Base-by-base conservation (phyloP, 768 basidiomycete species). In the Boletales sp. region DNA sequence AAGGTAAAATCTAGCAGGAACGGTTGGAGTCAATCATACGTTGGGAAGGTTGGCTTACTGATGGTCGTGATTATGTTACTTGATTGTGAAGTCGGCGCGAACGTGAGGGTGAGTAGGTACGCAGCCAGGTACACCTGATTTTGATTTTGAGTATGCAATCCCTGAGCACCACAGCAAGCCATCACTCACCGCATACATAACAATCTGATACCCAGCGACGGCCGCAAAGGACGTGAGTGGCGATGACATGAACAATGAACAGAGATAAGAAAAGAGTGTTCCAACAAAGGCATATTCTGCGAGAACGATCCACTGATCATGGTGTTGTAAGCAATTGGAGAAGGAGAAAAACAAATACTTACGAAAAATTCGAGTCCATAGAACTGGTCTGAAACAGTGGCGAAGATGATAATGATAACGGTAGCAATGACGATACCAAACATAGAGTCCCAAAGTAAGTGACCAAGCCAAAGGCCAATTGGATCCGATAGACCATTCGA, bases 401-500 rank as follows among this genome's bases (percentile, higher is more conserved):
- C 79, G 56, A 84, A 87, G 8, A 89, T 58, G 38, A 87, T 77
- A 15, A 77, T 72, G 40, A 88, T 79, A 44, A 87, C 68, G 2
- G 84, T 84, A 1, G 87, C 75, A 18, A 80, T 62, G n/a, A 84
- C 65, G 14, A 84, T 56, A 4, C 79, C 75, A 51, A 79, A 76
- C 10, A 86, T 74, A 8, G 79, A 74, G 58, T 91, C 89, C 65
- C 86, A 88, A 60, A 86, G 69, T 14, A 90, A 73, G 66, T 91
- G 89, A 3, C 89, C 89, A 4, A 91, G 70, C 86, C 87, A 89
- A 39, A 90, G 70, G 3, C 84, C 86, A 42, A 81, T 64, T 17
- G 86, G 82, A 57, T 88, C 74, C 1, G 82, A 75, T 25, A 90
- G 66, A 2, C 88, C 88, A 62, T 90, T 88, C 33, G 84, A 86